Conservation (phyloP, 495 filamentous ascomycete species). For the Clohesyomyces aquaticus region DNA sequence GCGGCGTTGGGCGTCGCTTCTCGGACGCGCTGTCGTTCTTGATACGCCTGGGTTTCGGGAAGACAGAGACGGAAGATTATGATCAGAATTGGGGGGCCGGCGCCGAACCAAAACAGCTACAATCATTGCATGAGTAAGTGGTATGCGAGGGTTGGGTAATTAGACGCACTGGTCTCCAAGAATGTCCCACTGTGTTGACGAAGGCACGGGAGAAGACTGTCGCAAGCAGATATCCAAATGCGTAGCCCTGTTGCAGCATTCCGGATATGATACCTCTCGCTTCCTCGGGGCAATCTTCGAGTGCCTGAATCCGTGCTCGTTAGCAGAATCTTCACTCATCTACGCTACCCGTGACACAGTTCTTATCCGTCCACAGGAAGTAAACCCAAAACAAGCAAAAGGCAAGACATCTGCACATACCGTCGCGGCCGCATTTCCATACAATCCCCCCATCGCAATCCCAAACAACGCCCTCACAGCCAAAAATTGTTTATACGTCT, state of each 20-base stretch:
- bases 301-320: constrained; percentile 49
- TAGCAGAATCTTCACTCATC: not conserved
- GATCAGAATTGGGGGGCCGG: constrained; percentile 76
- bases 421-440: constrained; percentile 85
- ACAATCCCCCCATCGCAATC: constrained; percentile 86
- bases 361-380: no score
- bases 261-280: constrained; percentile 78
- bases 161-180: constrained; percentile 37
- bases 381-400: not conserved
- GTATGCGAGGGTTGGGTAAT: not conserved
- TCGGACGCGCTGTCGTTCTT: constrained; percentile 64
- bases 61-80: constrained; percentile 76
- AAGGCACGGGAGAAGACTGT: constrained; percentile 68
- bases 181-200: constrained; percentile 41
- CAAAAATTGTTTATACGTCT: constrained; percentile 78
- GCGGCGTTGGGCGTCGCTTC: constrained; percentile 54
- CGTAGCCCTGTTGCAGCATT: constrained; percentile 86
- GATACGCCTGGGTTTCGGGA: constrained; percentile 74
- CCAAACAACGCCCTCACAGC: constrained; percentile 84
- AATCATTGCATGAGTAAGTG: constrained; percentile 46
- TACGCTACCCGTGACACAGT: no score
- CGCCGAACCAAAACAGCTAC: constrained; percentile 88
- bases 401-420: constrained; percentile 17
- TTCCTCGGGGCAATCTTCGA: constrained; percentile 79
- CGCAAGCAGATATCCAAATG: constrained; percentile 83